Conservation (phyloP, 2,329 filamentous ascomycete species). For the Diaporthe sp. region DNA sequence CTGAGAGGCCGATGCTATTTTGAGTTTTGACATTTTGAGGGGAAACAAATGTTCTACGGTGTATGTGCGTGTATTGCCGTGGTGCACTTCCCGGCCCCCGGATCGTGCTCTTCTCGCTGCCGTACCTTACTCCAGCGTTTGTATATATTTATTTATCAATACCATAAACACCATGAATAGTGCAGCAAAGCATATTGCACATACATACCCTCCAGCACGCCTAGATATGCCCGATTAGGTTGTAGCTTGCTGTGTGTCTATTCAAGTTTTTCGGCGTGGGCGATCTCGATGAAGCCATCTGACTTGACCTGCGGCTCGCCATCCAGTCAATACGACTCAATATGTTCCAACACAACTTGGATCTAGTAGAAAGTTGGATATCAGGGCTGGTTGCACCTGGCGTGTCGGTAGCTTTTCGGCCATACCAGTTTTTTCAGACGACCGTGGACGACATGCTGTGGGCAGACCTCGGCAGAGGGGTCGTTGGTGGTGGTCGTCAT, state of each 20-base stretch:
- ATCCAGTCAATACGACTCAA: neutral
- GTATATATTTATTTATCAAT: constrained; percentile 14
- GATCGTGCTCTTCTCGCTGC: constrained; percentile 5
- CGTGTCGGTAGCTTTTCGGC: neutral
- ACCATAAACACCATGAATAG: constrained; percentile 2
- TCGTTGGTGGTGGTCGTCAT: neutral
- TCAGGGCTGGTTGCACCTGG: neutral
- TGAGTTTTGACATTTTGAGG: neutral
- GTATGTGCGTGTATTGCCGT: neutral
- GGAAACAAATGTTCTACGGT: neutral
- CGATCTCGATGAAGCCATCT: neutral
- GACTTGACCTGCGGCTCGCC: neutral
- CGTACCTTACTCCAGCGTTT: constrained; percentile 4
- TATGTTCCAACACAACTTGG: neutral
- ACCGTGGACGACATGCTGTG: neutral
- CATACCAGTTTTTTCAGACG: no score
- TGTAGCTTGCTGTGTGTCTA: neutral
- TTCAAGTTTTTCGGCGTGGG: neutral
- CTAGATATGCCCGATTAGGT: neutral
- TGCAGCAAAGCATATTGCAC: no score
- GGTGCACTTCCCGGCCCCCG: neutral
- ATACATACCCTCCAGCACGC: no score
- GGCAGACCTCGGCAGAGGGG: no score
- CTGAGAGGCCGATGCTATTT: neutral
- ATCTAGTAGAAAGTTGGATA: neutral